phyloP scores from a whole-genome alignment of 306 rosid species.

The Alnus glutinosa region DNA sequence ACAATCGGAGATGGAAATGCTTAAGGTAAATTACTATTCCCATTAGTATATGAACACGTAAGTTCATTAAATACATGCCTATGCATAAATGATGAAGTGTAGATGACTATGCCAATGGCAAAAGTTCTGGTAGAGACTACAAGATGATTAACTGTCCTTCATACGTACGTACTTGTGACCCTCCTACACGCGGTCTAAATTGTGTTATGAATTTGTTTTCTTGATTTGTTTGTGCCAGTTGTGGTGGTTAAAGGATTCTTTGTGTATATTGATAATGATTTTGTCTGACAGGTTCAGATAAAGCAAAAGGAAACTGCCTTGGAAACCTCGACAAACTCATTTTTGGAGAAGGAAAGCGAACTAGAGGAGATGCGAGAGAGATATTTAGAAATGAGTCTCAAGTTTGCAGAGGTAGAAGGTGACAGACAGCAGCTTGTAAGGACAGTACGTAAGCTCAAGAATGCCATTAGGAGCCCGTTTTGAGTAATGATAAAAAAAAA shows the following conservation, averaged over 20 bases:
- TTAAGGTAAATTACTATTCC: slow-evolving; percentile 61
- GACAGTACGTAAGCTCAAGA: slow-evolving; percentile 77
- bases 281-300: slow-evolving; percentile 56
- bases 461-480: slow-evolving; percentile 46
- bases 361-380: slow-evolving; percentile 98
- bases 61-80: neutral
- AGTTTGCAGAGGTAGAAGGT: slow-evolving; percentile 96
- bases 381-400: slow-evolving; percentile 96
- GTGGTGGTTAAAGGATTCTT: slow-evolving; percentile 3
- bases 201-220: neutral
- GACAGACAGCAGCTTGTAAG: slow-evolving; percentile 95
- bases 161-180: neutral
- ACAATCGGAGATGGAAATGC: slow-evolving; percentile 59
- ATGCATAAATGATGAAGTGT: neutral
- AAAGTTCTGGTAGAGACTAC: slow-evolving; percentile 1
- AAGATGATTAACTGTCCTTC: slow-evolving; percentile 1
- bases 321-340: slow-evolving; percentile 58
- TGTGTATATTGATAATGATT: slow-evolving; percentile 8
- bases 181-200: neutral
- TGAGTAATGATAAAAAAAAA: too few relatives aligned
- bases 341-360: slow-evolving; percentile 72
- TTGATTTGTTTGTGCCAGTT: slow-evolving; percentile 11
- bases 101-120: neutral
- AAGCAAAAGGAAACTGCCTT: slow-evolving; percentile 64
- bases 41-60: slow-evolving; percentile 11